A percentile compares a stretch with the other conserved stretches of the same genome.
phyloP scores from a whole-genome alignment of 1,284 basidiomycete genomes.

The Malassezia nana region DNA sequence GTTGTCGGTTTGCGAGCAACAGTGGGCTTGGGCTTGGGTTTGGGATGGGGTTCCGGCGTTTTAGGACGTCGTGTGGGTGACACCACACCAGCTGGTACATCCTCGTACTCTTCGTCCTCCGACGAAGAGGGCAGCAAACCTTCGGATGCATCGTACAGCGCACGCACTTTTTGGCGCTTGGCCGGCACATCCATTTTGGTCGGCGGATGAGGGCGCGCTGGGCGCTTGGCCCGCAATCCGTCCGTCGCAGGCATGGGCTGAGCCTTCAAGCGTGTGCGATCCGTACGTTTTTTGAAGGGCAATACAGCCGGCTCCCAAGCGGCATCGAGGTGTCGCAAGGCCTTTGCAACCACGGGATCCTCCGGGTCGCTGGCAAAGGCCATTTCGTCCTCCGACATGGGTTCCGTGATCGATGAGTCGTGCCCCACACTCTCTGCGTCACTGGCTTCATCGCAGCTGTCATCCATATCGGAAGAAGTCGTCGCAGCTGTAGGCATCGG shows the following conservation, averaged over 20 bases:
- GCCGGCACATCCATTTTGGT: background rate
- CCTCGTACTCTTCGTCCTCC: background rate
- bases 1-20: background rate
- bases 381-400: background rate
- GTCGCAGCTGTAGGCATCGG: background rate
- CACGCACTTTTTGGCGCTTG: slow-evolving; percentile 25
- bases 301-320: slow-evolving; percentile 13
- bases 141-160: slow-evolving; percentile 16
- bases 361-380: slow-evolving; percentile 20
- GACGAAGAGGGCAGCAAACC: slow-evolving; percentile 25
- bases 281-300: slow-evolving; percentile 40
- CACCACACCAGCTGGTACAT: too few relatives aligned
- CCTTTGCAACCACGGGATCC: slow-evolving; percentile 33
- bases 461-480: background rate
- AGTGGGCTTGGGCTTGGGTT: background rate
- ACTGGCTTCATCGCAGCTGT: background rate
- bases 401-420: slow-evolving; percentile 5
- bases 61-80: too few relatives aligned
- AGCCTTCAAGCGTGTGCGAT: slow-evolving; percentile 39
- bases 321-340: slow-evolving; percentile 16
- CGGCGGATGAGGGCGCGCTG: slow-evolving; percentile 1
- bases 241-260: slow-evolving; percentile 16
- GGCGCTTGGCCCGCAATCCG: slow-evolving; percentile 12
- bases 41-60: background rate
- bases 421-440: slow-evolving; percentile 12